Evolutionary conservation across 2,329 filamentous ascomycete genomes (phyloP).

Genomic region (Colletotrichum cuscutae): DNA sequence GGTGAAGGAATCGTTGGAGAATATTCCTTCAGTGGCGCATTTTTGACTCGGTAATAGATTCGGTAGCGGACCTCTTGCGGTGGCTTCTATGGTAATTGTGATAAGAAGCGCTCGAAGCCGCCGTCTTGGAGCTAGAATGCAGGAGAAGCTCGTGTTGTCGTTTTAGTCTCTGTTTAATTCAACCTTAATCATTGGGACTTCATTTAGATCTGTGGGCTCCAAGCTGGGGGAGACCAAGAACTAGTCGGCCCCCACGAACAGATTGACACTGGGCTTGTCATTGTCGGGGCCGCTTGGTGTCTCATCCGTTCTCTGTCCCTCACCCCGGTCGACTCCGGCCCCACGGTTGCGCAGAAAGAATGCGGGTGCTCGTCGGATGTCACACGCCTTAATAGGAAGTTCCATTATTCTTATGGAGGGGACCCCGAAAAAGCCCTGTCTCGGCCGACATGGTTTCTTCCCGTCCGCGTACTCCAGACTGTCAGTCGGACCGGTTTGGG

Average conservation of each 20-base stretch:
- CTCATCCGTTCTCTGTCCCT: constrained; percentile 1
- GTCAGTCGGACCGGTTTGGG: constrained; percentile 10
- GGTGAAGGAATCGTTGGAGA: constrained; percentile 5
- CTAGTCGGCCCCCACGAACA: not conserved
- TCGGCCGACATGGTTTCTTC: not conserved
- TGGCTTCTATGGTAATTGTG: not conserved
- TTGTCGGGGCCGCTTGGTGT: constrained; percentile 4
- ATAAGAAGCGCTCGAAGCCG: not conserved
- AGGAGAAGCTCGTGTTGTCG: not conserved
- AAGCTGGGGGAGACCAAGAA: not conserved
- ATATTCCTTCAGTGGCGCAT: not conserved
- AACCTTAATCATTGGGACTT: not conserved
- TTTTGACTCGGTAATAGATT: not conserved
- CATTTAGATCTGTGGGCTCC: not conserved
- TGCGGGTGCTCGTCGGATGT: constrained; percentile 3
- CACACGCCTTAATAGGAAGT: constrained; percentile 23
- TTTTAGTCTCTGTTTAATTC: not conserved
- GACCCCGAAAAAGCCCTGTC: not conserved
- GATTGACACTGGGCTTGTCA: not conserved
- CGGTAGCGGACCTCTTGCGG: not conserved
- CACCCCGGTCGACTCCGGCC: not conserved
- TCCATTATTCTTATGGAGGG: not conserved
- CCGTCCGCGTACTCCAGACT: not conserved
- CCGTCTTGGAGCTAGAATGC: not conserved
- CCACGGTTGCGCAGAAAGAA: not conserved